phyloP scores from a whole-genome alignment of 2,329 filamentous ascomycete genomes.

The Aspergillus sp. region DNA sequence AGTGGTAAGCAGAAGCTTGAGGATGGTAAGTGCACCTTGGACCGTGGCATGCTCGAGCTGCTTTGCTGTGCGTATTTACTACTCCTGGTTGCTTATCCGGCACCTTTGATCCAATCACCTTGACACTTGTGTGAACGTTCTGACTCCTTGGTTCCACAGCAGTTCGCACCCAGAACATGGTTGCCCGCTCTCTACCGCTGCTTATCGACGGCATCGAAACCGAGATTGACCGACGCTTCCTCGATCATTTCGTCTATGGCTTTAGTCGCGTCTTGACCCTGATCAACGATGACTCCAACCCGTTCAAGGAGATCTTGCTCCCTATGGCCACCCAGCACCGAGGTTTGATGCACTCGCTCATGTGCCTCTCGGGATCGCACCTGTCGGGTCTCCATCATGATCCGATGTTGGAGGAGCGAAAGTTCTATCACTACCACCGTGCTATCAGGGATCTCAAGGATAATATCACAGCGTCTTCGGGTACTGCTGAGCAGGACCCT shows the following conservation, averaged over 20 bases:
- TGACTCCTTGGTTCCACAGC: conserved; percentile 22
- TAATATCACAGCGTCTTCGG: conserved; percentile 38
- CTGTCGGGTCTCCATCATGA: conserved; percentile 56
- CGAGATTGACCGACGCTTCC: conserved; percentile 74
- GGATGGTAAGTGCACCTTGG: conserved; percentile 52
- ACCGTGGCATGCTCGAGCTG: background rate
- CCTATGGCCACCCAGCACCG: conserved; percentile 78
- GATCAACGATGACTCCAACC: conserved; percentile 77
- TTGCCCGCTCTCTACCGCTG: conserved; percentile 51
- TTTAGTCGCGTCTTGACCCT: conserved; percentile 81
- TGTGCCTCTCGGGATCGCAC: conserved; percentile 81
- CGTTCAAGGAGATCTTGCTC: conserved; percentile 80
- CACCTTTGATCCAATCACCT: background rate
- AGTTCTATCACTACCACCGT: conserved; percentile 56
- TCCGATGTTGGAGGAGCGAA: conserved; percentile 55
- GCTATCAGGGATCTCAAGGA: conserved; percentile 44
- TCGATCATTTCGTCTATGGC: conserved; percentile 78
- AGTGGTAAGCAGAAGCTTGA: conserved; percentile 76
- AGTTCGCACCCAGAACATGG: conserved; percentile 35
- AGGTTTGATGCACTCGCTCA: conserved; percentile 86
- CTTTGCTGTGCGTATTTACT: background rate
- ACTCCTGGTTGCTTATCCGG: background rate
- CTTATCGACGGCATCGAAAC: conserved; percentile 83
- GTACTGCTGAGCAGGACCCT: conserved; percentile 33
- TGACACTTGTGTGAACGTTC: conserved; percentile 3